Evolutionary conservation across 768 basidiomycete species (phyloP).

Genomic region (Aureoboletus auriporus): DNA sequence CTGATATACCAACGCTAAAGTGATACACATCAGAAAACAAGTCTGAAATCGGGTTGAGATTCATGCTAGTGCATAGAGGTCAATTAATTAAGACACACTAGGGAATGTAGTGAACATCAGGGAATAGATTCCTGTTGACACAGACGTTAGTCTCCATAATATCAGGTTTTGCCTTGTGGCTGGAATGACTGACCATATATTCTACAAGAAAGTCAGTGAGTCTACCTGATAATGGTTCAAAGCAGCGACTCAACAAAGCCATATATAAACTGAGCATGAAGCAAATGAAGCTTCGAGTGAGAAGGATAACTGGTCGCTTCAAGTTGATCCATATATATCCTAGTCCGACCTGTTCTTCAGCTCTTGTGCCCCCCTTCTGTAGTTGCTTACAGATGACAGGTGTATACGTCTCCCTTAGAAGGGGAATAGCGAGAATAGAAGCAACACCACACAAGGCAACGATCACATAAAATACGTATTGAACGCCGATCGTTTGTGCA

Average conservation of each 20-base stretch:
- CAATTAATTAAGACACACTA: constrained; percentile 29
- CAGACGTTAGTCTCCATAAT: too few species aligned
- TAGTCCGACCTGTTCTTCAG: constrained; percentile 27
- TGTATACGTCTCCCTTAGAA: constrained; percentile 70
- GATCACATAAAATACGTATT: constrained; percentile 57
- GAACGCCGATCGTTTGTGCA: constrained; percentile 51
- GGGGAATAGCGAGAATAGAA: constrained; percentile 49
- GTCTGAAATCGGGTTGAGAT: constrained; percentile 16
- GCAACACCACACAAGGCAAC: constrained; percentile 42
- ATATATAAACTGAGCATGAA: constrained; percentile 70
- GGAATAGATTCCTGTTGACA: constrained; percentile 53
- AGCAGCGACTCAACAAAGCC: constrained; percentile 51
- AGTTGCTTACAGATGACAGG: constrained; percentile 58
- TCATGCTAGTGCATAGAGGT: neutral
- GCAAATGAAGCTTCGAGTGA: constrained; percentile 61
- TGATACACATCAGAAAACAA: constrained; percentile 48
- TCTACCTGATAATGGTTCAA: neutral
- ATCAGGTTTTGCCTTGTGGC: neutral
- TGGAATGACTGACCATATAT: too few species aligned
- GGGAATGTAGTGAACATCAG: constrained; percentile 71
- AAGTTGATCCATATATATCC: constrained; percentile 59
- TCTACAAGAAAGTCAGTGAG: too few species aligned
- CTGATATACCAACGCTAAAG: constrained; percentile 50
- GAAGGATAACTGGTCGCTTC: constrained; percentile 52
- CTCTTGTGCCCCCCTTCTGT: constrained; percentile 35